Evolutionary conservation across 371 early-diverging fungal genomes (phyloP), one percentile per base, ranked within the genome.

Genomic region (Parasitella parasitica): DNA sequence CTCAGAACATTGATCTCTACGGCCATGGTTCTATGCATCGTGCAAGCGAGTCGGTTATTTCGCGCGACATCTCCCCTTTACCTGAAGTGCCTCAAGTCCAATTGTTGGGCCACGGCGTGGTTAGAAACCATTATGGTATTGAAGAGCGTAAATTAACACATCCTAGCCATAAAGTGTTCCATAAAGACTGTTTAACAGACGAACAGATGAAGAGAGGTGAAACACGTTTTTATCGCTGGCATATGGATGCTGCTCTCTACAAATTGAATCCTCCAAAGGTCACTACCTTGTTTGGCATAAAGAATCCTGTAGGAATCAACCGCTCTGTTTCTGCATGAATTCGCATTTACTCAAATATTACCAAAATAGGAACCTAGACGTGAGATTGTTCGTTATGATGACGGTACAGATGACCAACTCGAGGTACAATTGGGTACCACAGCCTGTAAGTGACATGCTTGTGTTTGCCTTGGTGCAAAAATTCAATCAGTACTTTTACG

Each of bases 201-300:
- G 81, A 80, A 36, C 71, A 80, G 32, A 72, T 73, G 62, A 75
- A 72, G 12, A 64, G 66, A 20, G 81, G 74, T 22, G 70, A 75
- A 16, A 80, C 81, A 7, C 63, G 81, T 2, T 80, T 80, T 57
- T 80, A 77, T 49, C 68, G 81, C 32, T 80, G 81, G 81, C 81
- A 80, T 46, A 80, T 80, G 81, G 81, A 80, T 61, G 81, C 81
- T 56, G 81, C 81, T 53, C 65, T 80, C 6, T 80, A 80, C 37
- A 71, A 67, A 38, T 54, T 77, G 6, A 73, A 80, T 22, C 81
- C 76, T 39, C 81, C 81, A 48, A 77, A 76, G 53, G 70, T 80
- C 2, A 80, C 81, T 15, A 76, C 72, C 13, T 61, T 80, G 24
- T 80, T 80, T 65, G 74, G 77, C 15, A 56, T 75, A 2, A 73